A percentile compares a stretch with the other conserved stretches of the same genome.
Evolutionary conservation across 2,329 filamentous ascomycete genomes (phyloP).

Genomic region (Septoria linicola): DNA sequence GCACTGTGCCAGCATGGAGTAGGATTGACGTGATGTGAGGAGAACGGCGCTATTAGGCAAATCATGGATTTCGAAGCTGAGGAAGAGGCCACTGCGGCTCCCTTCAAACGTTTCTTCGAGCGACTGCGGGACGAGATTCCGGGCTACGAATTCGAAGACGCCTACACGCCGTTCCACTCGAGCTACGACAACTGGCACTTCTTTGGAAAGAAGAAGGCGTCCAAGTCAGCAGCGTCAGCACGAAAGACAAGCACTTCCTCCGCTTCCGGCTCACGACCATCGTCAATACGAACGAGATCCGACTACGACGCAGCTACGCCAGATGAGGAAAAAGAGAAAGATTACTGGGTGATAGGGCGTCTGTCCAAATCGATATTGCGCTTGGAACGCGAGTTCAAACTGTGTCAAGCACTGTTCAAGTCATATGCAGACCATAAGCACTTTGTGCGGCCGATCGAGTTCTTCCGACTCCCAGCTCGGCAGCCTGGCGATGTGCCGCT

Average conservation of each 20-base stretch:
- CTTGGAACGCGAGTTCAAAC: constrained; percentile 83
- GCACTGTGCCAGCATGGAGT: background rate
- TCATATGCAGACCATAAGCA: constrained; percentile 61
- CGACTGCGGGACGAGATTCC: constrained; percentile 38
- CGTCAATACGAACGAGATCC: constrained; percentile 30
- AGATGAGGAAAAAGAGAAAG: constrained; percentile 33
- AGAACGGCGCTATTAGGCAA: constrained; percentile 11
- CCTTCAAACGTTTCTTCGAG: constrained; percentile 36
- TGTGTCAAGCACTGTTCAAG: constrained; percentile 67
- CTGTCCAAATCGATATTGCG: constrained; percentile 79
- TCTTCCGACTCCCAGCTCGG: constrained; percentile 68
- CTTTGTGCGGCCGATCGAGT: constrained; percentile 76
- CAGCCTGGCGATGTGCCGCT: constrained; percentile 69
- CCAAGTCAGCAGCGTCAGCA: constrained; percentile 35
- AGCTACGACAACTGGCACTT: constrained; percentile 82
- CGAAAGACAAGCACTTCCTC: constrained; percentile 38
- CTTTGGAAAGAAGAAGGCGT: constrained; percentile 47
- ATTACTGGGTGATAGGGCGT: constrained; percentile 67
- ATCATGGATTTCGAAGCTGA: constrained; percentile 19
- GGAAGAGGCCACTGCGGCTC: constrained; percentile 15
- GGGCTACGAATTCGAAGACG: constrained; percentile 41
- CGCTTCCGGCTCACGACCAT: constrained; percentile 37
- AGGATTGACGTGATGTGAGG: too few relatives aligned
- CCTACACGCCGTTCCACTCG: constrained; percentile 48
- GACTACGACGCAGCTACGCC: constrained; percentile 29